Evolutionary conservation across 768 basidiomycete genomes (phyloP), one percentile per base, ranked within the genome.

Genomic region (Boletellus ananiceps): DNA sequence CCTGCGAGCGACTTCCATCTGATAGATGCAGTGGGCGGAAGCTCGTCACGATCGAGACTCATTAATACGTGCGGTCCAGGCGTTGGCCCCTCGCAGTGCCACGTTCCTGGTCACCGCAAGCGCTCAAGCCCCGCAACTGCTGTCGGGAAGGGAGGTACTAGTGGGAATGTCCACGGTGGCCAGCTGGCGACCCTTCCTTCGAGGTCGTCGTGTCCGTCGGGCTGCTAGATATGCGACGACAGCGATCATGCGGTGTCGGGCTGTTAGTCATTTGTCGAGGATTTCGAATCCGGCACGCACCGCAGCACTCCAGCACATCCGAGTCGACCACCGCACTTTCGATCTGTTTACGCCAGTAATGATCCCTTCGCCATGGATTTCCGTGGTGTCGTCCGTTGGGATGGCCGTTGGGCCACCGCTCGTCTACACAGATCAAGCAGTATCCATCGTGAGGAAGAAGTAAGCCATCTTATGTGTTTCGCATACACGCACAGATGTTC

Each of bases 341-440:
- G 29, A 46, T 39, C 31, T 25, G 13, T 29, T 50, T 15, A 19
- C 35, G 19, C 16, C 25, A 48, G 32, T 44, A 31, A 74, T 77
- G 69, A 56, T 72, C 44, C 67, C 77, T 36, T 64, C 75, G 57
- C 64, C 76, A 58, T 91, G 88, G 88, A 49, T 90, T n/a, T 79
- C 84, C 14, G 79, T 74, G 11, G 54, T 73, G 8, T 84, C 86
- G 11, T 87, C 88, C 12, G 61, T 86, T 38, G 87, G 86, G 33
- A 92, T 92, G 89, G 90, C 88, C 21, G 71, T 91, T 16, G 89
- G 85, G 7, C 88, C 89, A 19, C 87, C 90, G 14, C 73, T 93
- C 48, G 88, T 91, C 12, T 93, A 93, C 57, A 84, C 80, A 36
- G 90, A 92, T 70, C 87, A 90, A 66, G 83, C 87, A 0, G 66